Evolutionary conservation across 306 rosid species (phyloP), one percentile per base, ranked within the genome.

Genomic region (Phaseolus lunatus): DNA sequence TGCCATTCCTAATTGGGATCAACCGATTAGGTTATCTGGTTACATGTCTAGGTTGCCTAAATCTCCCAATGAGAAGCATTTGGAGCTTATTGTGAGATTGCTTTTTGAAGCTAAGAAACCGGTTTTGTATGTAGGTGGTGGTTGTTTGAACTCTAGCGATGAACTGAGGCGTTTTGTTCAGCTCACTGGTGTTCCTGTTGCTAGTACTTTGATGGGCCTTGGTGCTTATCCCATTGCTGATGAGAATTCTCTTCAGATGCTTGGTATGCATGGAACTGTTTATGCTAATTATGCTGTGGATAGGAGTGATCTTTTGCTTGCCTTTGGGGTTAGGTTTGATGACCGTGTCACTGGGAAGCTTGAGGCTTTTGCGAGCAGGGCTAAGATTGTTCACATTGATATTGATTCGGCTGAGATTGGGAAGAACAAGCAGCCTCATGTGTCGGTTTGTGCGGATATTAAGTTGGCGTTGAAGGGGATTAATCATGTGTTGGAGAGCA

Each of bases 261-360:
- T 94, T 73, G 98, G 96, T 20, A 94, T 91, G 97, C 98, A 94
- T 5, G 98, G 94, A 0, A 94, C 97, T 29, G 94, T 94, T 37
- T 90, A 78, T 82, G 98, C 98, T 3, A 94, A 94, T 87, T 94
- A 94, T 80, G 94, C 92, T 5, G 91, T 94, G 39, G 98, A 94
- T 73, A 86, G 73, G 52, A 67, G 87, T 66, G 94, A 94, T 59
- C 78, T 94, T 67, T 71, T 94, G 83, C 96, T 92, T 61, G 98
- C 96, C 0, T 93, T 93, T 82, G 98, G 98, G 33, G 98, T 93
- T 54, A 67, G 98, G 84, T 94, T 94, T 58, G 98, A 94, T 72
- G 98, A 94, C 61, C 91, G 93, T 5, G 98, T 94, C 33, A 92
- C 98, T 0, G 96, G 97, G 73, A 94, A 94, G 90, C 88, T 92